Base-by-base conservation (phyloP, 2,329 filamentous ascomycete genomes). In the Chrysosphaeria jannelii region DNA sequence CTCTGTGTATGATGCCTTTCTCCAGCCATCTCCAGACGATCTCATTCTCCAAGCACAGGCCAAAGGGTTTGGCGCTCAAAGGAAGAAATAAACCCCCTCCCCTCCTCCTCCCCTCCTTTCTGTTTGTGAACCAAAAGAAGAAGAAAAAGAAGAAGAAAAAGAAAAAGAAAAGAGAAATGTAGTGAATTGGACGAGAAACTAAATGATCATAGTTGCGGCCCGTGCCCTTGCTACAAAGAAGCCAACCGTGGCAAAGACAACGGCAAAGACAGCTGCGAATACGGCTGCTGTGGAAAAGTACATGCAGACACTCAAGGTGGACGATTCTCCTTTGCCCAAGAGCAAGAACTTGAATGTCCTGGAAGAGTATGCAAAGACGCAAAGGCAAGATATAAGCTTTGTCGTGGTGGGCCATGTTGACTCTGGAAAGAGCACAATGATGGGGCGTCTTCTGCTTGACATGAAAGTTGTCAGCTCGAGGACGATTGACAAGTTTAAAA, bases 361-460 rank as follows among this genome's bases (percentile, higher is more conserved):
- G 16, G 60, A 63, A 22, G 79, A 90, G 39, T 81, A 70, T 36
- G 58, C 69, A 35, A 76, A 67, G 31, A 57, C 62, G 24, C 58
- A 64, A 33, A 93, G 91, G 45, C 71, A 68, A 33, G 68, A 63
- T 25, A 69, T 72, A 20, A 90, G 76, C 39, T 89, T 91, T 44
- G 78, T 90, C 6, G 79, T 91, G 16, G 78, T 90, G 34, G 78
- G 85, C 9, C 85, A 97, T 40, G 85, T 97, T 26, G 85, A 97
- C 42, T 81, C 88, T 24, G 85, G 85, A 24, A 97, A 97, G 45
- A 91, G 78, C 40, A 97, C 85, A 5, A 55, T 97, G 18, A 93
- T 97, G 81, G 85, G 81, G 1, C 65, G 85, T n/a, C 45, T 97
- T 14, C 50, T 97, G 5, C 65, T 81, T 20, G 85, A 97, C 35